phyloP scores from a whole-genome alignment of 2,329 filamentous ascomycete genomes.

The Ascochyta rabiei region DNA sequence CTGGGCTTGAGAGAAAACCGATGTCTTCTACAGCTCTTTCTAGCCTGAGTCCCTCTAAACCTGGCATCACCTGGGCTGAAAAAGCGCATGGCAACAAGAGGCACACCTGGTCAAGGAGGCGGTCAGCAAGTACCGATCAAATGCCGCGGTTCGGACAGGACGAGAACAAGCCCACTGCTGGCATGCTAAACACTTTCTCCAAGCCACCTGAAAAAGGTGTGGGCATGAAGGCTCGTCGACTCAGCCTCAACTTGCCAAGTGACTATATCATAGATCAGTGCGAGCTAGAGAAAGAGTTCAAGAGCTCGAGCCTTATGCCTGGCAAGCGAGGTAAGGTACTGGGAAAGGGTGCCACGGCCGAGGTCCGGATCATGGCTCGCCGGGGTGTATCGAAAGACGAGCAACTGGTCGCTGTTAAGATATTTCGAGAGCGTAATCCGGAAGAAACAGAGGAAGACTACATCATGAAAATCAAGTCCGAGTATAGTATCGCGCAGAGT shows the following conservation, averaged over 20 bases:
- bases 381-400: constrained; percentile 65
- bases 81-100: constrained; percentile 29
- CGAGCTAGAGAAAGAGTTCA: constrained; percentile 72
- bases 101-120: constrained; percentile 35
- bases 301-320: constrained; percentile 68
- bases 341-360: constrained; percentile 82
- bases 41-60: constrained; percentile 34
- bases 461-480: constrained; percentile 87
- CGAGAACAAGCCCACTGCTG: constrained; percentile 37
- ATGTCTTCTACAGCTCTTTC: constrained; percentile 39
- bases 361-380: constrained; percentile 79
- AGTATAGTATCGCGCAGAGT: constrained; percentile 86
- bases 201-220: constrained; percentile 68
- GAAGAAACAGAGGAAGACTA: constrained; percentile 76
- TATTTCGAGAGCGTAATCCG: constrained; percentile 76
- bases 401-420: constrained; percentile 83
- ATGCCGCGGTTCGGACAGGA: constrained; percentile 34
- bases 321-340: constrained; percentile 76
- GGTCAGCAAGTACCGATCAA: constrained; percentile 47
- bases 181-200: constrained; percentile 45
- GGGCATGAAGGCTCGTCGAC: constrained; percentile 77
- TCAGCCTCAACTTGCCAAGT: constrained; percentile 76
- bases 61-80: constrained; percentile 41
- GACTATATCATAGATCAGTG: constrained; percentile 75
- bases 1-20: constrained; percentile 26